Base-by-base conservation (phyloP, 495 filamentous ascomycete genomes). In the Lichenothelia convexa region DNA sequence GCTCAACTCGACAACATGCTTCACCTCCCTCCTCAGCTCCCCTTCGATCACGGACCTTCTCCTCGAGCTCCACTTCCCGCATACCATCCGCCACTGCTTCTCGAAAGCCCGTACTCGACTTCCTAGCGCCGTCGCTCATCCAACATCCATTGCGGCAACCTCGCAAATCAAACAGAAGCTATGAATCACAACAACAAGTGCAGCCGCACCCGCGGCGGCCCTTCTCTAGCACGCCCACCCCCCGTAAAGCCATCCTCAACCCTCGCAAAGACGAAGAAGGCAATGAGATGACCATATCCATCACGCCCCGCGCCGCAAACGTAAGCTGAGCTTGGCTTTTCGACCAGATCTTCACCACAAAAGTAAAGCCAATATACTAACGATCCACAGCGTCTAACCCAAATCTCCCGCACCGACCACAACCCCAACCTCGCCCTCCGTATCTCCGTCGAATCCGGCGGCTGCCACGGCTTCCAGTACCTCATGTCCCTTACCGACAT, bases 401-500 rank as follows among this genome's bases (percentile, higher is more conserved):
- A 71, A 36, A 76, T 84, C 40, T 70, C 73, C 60, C 51, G 59
- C 13, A 75, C 73, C 44, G 80, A 91, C 56, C 57, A 64, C 31
- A 91, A 92, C 58, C 80, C 86, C 3, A 61, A 76, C 47, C 70
- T 92, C 23, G 78, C 81, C 7, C 71, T 97, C 13, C 81, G 89
- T 30, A 78, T 97, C 47, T 77, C 80, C 27, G 86, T 97, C 19
- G 81, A 89, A 42, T 77, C 71, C 32, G 89, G 89, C 40, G 89
- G 89, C 23, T 97, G 89, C 57, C 91, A 97, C 59, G 89, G 89
- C 15, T 95, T 97, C 59, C 89, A 97, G 56, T 97, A 94, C 49
- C 64, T 91, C 19, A 92, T 97, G 79, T 78, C 78, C 4, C 68
- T 93, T 4, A 76, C 80, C 17, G 71, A 68, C 45, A 31, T 62